phyloP scores from a whole-genome alignment of 768 basidiomycete genomes.

The Suillus weaverae region DNA sequence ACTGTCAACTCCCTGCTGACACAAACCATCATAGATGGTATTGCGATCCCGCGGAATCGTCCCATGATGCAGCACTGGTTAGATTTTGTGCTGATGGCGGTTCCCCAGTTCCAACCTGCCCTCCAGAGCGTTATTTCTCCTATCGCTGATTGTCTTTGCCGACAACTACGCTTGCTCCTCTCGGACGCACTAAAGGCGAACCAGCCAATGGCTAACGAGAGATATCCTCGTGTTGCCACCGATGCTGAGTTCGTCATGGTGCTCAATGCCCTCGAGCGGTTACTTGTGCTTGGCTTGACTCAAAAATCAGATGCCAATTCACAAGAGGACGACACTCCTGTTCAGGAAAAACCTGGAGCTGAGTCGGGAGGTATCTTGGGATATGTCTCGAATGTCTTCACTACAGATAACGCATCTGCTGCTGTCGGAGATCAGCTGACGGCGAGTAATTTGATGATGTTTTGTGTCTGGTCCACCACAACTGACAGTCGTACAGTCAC shows the following conservation, averaged over 20 bases:
- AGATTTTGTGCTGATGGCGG: conserved; percentile 90
- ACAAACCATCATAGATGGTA: conserved; percentile 80
- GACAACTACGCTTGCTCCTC: conserved; percentile 60
- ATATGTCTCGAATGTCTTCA: conserved; percentile 90
- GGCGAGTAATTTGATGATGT: conserved; percentile 39
- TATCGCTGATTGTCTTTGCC: conserved; percentile 77
- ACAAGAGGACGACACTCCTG: conserved; percentile 56
- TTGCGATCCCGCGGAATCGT: conserved; percentile 66
- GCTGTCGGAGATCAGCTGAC: conserved; percentile 55
- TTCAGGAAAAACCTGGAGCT: conserved; percentile 50
- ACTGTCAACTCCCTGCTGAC: conserved; percentile 70
- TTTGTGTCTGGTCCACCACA: background rate
- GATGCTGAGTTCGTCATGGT: conserved; percentile 86
- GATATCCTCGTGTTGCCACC: conserved; percentile 53
- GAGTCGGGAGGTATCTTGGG: conserved; percentile 76
- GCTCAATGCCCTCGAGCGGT: conserved; percentile 78
- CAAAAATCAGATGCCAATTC: conserved; percentile 50
- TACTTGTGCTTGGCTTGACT: conserved; percentile 72
- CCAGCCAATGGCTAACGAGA: conserved; percentile 37
- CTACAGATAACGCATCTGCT: conserved; percentile 57
- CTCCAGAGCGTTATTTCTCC: conserved; percentile 68
- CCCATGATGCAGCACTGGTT: conserved; percentile 93
- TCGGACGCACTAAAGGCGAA: conserved; percentile 52
- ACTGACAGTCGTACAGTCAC: conserved; percentile 39
- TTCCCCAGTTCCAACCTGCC: conserved; percentile 79